Evolutionary conservation across 208 protist genomes (phyloP), one percentile per base, ranked within the genome.

Genomic region (Leishmania tarentolae): DNA sequence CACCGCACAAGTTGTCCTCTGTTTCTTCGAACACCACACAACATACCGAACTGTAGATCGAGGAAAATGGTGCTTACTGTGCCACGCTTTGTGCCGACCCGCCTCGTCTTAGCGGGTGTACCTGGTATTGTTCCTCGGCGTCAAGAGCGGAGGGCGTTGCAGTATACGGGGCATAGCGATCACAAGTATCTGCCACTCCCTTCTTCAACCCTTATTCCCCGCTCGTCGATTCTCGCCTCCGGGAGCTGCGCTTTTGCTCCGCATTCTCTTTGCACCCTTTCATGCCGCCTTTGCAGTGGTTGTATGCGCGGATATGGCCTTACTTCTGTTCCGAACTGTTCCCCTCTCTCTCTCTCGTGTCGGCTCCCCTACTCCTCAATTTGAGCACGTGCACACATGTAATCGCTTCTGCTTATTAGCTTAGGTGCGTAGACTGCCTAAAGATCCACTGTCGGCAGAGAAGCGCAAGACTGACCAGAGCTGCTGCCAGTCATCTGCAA

Each of bases 101-200:
- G 24, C 68, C 42, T 21, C 24, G 42, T 11, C 44, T 19, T 44
- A 28, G 21, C 21, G 50, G 21, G 40, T 6, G 21, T 9, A 73
- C 28, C 44, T 17, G 19, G 44, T 11, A 31, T 31, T 21, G 44
- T 52, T 21, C 31, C 68, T n/a, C 28, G 7, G 42, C 50, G 24
- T 19, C 28, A 13, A 31, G 3, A 50, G 13, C 2, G 42, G 15
- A 28, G 17, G 3, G 21, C 35, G 47, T 57, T 1, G 46, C 31
- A 57, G 71, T 8, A 40, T 4, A 76, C 71, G 24, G 71, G 71
- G 44, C 71, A 76, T 11, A 42, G n/a, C 71, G 19, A 76, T 13
- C 42, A 37, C 40, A 19, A 21, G 44, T 28, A 28, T 46, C 65
- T 46, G 35, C 42, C 31, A 35, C 7, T 31, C 37, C 44, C 44